Evolutionary conservation across 2,329 filamentous ascomycete genomes (phyloP), one percentile per base, ranked within the genome.

Genomic region (Hypoxylon sp.): DNA sequence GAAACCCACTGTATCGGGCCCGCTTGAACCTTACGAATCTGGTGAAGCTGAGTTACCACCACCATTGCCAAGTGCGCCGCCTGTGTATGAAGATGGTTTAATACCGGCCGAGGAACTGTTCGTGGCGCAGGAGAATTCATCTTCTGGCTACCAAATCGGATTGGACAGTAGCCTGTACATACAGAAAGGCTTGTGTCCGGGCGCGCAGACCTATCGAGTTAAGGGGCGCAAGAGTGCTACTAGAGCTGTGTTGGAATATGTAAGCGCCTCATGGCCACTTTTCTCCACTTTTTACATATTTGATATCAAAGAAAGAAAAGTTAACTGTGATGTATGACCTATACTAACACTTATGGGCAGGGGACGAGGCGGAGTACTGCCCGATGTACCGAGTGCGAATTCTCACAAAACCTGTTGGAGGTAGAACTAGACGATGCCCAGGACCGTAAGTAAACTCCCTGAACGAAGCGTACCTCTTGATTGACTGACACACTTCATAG

Each of bases 121-220:
- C 22, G 37, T 47, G 22, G 33, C 50, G 37, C 50, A 54, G 3
- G 62, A 55, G 13, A 64, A 59, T 35, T 37, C 63, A n/a, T 51
- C 50, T 39, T 56, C 64, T 17, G 56, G 68, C 72, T 13, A 78
- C 63, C 69, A 67, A 42, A 80, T 83, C 26, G 78, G 80, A 0
- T 67, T 77, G 0, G 74, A 77, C 14, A 82, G 80, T 68, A 80
- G 78, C 2, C 78, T 82, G 35, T 74, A 78, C 48, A 72, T 74
- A 29, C 65, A 80, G 17, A 78, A 77, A 9, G 80, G 81, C 0
- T 78, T 83, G 52, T 84, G 82, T 68, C 65, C 77, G 5, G 81
- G 81, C 1, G 80, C 81, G 5, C 75, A 76, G n/a, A 72, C 70
- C 3, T 83, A 81, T 68, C 74, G 77, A 13, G 63, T 74, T 4